phyloP scores from a whole-genome alignment of 129 eudicot species.

The Scalesia atractyloides region DNA sequence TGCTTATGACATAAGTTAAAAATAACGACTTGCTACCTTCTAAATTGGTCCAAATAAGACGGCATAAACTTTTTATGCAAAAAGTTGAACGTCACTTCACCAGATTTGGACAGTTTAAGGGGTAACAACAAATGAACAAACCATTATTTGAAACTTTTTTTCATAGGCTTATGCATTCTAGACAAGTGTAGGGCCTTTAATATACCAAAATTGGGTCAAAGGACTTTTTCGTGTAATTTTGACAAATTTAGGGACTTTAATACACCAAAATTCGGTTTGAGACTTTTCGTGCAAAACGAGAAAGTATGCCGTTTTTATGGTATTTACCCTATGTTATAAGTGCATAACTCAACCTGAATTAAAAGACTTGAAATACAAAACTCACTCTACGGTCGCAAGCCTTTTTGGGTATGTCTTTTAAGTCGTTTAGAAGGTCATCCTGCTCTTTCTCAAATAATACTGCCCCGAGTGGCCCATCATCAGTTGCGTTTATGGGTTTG shows the following conservation, averaged over 20 bases:
- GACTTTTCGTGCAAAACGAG: background rate
- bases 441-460: slow-evolving; percentile 92
- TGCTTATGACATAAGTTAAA: background rate
- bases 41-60: background rate
- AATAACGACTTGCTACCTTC: background rate
- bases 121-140: background rate
- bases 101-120: background rate
- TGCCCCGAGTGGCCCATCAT: slow-evolving; percentile 74
- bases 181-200: background rate
- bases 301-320: background rate
- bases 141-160: background rate
- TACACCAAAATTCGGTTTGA: background rate
- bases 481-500: slow-evolving; percentile 63
- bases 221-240: background rate
- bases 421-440: slow-evolving; percentile 80
- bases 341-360: background rate
- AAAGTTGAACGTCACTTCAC: background rate
- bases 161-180: background rate
- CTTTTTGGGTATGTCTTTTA: slow-evolving; percentile 94
- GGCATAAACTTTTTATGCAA: background rate
- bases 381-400: slow-evolving; percentile 96
- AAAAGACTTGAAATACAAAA: slow-evolving; percentile 4
- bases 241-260: background rate
- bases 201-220: background rate
- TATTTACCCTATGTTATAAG: background rate